These are phyloP conservation scores for Podospora conica DNA, from an alignment of 495 filamentous ascomycete species.

Conservation along the genomic window DNA sequence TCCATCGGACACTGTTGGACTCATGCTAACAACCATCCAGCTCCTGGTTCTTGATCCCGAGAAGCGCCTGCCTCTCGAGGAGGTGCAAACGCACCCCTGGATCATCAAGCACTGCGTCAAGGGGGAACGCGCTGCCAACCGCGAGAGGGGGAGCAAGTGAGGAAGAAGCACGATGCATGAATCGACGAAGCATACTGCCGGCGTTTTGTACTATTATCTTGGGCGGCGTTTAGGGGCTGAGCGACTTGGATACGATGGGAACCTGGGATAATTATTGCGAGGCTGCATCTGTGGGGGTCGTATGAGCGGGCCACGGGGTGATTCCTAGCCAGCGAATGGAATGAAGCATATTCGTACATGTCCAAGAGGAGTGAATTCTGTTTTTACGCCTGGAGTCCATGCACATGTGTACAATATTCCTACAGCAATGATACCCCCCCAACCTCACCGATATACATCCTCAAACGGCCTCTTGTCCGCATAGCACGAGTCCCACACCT, in stretches of 20 bases:
- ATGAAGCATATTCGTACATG: not conserved
- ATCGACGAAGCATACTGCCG: not conserved
- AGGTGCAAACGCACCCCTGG: constrained; percentile 90
- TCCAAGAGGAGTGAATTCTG: not conserved
- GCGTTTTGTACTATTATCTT: constrained; percentile 6
- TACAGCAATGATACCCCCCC: not conserved
- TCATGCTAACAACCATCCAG: constrained; percentile 37
- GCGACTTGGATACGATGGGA: not conserved
- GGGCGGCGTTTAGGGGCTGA: constrained; percentile 13
- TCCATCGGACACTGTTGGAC: not conserved
- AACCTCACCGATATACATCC: constrained; percentile 78
- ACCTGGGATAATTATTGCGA: not conserved
- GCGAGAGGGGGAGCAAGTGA: constrained; percentile 35
- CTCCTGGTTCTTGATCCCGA: constrained; percentile 90
- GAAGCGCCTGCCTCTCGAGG: constrained; percentile 82
- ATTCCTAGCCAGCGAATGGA: constrained; percentile 3
- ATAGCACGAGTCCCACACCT: constrained; percentile 97
- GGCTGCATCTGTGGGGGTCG: not conserved
- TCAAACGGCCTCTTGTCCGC: constrained; percentile 91
- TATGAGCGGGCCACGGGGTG: not conserved
- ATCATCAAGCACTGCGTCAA: constrained; percentile 93
- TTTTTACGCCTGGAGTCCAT: not conserved
- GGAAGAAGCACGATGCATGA: constrained; percentile 9
- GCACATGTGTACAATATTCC: not conserved
- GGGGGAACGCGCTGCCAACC: constrained; percentile 56